These are phyloP conservation scores for Centrapalus pauciflorus DNA, from an alignment of 129 eudicot species.

Conservation along the genomic window DNA sequence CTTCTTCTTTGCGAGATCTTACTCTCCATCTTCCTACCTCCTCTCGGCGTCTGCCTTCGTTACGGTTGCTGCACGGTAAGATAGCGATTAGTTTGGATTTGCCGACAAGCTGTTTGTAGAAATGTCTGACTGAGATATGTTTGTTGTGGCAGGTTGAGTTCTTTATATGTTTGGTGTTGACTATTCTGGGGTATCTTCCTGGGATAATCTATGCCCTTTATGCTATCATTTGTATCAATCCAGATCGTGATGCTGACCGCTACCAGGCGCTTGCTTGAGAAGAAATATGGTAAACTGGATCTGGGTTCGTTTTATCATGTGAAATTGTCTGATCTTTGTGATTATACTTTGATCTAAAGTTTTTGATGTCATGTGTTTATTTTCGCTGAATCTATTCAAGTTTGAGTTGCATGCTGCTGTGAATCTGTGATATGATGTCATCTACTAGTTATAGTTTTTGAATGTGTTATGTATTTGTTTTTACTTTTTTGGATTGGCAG, in stretches of 20 bases:
- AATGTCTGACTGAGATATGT: constrained; percentile 1
- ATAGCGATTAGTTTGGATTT: neutral
- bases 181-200: constrained; percentile 69
- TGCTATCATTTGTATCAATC: constrained; percentile 46
- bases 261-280: constrained; percentile 45
- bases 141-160: constrained; percentile 52
- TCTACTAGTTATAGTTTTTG: neutral
- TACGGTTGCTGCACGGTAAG: constrained; percentile 87
- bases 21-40: constrained; percentile 71
- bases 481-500: no score
- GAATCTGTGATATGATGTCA: constrained; percentile 7
- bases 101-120: constrained; percentile 9
- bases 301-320: neutral
- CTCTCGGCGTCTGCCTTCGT: constrained; percentile 76
- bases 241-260: constrained; percentile 29
- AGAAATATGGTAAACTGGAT: constrained; percentile 8
- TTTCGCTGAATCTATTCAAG: constrained; percentile 3
- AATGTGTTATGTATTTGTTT: constrained; percentile 11
- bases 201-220: constrained; percentile 82
- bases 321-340: constrained; percentile 2
- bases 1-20: constrained; percentile 56
- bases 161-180: constrained; percentile 62
- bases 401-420: constrained; percentile 12
- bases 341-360: neutral
- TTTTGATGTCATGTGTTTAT: constrained; percentile 2